Evolutionary conservation across 202 grass and related monocot genomes (phyloP).

Genomic region (Brachypodium distachyon): DNA sequence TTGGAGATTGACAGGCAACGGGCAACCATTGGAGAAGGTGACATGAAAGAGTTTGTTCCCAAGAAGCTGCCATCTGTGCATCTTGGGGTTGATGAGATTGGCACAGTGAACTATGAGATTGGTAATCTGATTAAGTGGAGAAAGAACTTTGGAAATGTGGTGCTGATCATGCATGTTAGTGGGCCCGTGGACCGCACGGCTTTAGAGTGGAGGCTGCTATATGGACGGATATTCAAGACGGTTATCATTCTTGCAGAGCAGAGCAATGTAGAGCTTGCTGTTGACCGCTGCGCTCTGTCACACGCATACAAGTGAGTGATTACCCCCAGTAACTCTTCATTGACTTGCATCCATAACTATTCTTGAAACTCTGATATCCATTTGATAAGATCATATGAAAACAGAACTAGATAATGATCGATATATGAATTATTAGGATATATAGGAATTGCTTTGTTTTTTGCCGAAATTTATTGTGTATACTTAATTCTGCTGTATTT

Average conservation of each 20-base stretch:
- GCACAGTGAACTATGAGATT: constrained; percentile 89
- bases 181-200: constrained; percentile 69
- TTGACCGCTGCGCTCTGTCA: constrained; percentile 45
- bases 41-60: constrained; percentile 80
- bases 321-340: background rate
- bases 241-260: constrained; percentile 91
- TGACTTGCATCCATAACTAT: background rate
- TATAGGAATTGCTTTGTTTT: too few relatives aligned
- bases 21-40: constrained; percentile 83
- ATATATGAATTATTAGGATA: background rate
- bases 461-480: too few relatives aligned
- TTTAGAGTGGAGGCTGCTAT: constrained; percentile 90
- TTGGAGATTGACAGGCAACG: constrained; percentile 81
- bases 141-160: constrained; percentile 90
- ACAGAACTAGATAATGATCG: background rate
- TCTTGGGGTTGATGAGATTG: constrained; percentile 91
- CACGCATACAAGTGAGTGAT: constrained; percentile 89
- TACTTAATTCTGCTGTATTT: background rate
- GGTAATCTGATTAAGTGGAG: constrained; percentile 97
- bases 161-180: constrained; percentile 81
- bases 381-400: constrained; percentile 9
- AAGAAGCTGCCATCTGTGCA: constrained; percentile 95
- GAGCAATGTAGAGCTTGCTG: constrained; percentile 63
- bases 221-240: constrained; percentile 93
- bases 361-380: background rate